Percentiles rank a stretch among this genome's conserved stretches.
Evolutionary conservation across 2,329 filamentous ascomycete species (phyloP).

Genomic region (Cordyceps javanica): DNA sequence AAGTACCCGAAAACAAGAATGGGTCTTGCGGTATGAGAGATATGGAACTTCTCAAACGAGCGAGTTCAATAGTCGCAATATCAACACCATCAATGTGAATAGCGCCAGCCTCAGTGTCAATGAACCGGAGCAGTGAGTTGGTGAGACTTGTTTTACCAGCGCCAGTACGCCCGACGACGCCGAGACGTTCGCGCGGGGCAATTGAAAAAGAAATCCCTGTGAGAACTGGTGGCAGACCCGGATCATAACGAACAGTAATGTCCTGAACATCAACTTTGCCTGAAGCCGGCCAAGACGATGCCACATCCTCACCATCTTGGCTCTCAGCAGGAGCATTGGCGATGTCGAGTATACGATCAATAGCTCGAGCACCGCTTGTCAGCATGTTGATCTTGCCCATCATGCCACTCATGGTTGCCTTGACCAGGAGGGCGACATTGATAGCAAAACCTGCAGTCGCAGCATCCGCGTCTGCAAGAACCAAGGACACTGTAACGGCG

Average conservation of each 20-base stretch:
- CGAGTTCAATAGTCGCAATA: not conserved
- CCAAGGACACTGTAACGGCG: slow-evolving; percentile 1
- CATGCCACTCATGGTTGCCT: not conserved
- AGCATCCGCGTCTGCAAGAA: not conserved
- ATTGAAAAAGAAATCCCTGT: not conserved
- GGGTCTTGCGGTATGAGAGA: slow-evolving; percentile 14
- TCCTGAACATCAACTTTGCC: not conserved
- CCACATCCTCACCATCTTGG: not conserved
- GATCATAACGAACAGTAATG: not conserved
- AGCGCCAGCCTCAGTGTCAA: not conserved
- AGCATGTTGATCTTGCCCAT: slow-evolving; percentile 3
- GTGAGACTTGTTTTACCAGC: slow-evolving; percentile 10
- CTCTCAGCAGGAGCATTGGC: not conserved
- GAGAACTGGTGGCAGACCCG: not conserved
- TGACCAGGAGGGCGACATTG: slow-evolving; percentile 8
- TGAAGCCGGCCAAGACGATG: not conserved
- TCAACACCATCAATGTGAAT: slow-evolving; percentile 11
- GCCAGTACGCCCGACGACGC: slow-evolving; percentile 13
- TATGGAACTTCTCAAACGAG: not conserved
- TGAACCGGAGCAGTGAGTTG: slow-evolving; percentile 8
- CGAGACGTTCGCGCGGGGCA: slow-evolving; percentile 4
- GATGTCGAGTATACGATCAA: slow-evolving; percentile 1
- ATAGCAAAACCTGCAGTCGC: slow-evolving; percentile 10
- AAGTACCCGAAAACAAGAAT: slow-evolving; percentile 11
- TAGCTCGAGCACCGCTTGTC: not conserved